Evolutionary conservation across 768 basidiomycete genomes (phyloP).

Genomic region (Suillus fuscotomentosus): DNA sequence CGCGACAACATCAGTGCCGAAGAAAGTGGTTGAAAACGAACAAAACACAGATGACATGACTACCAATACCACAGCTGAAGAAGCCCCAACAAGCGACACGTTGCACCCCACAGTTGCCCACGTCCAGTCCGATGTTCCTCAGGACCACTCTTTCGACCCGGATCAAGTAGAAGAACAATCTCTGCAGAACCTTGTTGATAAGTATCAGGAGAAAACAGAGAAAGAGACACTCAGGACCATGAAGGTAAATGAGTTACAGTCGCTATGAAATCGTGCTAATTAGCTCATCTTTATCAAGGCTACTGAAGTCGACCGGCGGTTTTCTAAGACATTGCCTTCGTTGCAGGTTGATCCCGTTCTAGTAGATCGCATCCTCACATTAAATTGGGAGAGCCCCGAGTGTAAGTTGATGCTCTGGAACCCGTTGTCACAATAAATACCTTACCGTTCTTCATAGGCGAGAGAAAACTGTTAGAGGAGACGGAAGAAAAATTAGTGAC

Average conservation of each 20-base stretch:
- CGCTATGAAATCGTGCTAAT: neutral
- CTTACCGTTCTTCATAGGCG: conserved; percentile 17
- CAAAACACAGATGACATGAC: conserved; percentile 10
- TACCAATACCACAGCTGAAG: conserved; percentile 9
- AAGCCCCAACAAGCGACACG: neutral
- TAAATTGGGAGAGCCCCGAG: conserved; percentile 36
- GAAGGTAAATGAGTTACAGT: conserved; percentile 36
- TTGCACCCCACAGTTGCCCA: neutral
- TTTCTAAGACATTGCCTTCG: conserved; percentile 58
- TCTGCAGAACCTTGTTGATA: conserved; percentile 76
- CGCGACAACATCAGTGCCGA: conserved; percentile 79
- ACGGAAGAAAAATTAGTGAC: conserved; percentile 69
- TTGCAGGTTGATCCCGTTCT: conserved; percentile 62
- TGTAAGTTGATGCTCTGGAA: neutral
- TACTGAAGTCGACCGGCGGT: conserved; percentile 79
- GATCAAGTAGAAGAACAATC: conserved; percentile 50
- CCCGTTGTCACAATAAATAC: neutral
- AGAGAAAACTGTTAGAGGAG: conserved; percentile 44
- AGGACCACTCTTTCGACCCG: conserved; percentile 29
- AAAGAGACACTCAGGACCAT: conserved; percentile 73
- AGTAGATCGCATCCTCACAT: conserved; percentile 56
- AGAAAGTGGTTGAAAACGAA: conserved; percentile 50
- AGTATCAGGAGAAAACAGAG: conserved; percentile 83
- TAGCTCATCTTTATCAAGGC: conserved; percentile 39
- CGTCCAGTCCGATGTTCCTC: conserved; percentile 11